Percentiles rank a stretch among this genome's conserved stretches.
These are phyloP conservation scores for Populus hybrid DNA, from an alignment of 441 rosid species.

Conservation along the genomic window DNA sequence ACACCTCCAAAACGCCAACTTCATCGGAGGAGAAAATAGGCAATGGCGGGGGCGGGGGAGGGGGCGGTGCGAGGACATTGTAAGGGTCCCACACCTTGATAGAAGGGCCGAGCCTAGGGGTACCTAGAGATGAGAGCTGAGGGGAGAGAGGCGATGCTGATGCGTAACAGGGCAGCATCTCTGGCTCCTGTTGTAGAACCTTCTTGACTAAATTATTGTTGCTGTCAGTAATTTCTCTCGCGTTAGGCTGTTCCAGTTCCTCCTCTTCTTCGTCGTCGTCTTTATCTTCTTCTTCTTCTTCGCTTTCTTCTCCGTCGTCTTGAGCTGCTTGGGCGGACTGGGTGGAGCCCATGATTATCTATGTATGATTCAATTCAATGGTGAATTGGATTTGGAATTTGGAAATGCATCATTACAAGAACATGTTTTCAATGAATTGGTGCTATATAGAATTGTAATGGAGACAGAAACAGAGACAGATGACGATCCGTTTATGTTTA, in stretches of 20 bases:
- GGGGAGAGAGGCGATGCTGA: conserved; percentile 94
- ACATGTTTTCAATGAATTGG: neutral
- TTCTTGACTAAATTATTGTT: conserved; percentile 55
- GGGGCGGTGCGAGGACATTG: conserved; percentile 79
- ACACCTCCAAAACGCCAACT: conserved; percentile 54
- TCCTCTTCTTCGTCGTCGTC: conserved; percentile 28
- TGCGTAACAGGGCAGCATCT: conserved; percentile 82
- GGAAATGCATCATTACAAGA: conserved; percentile 5
- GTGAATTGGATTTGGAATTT: neutral
- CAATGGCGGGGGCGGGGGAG: conserved; percentile 48
- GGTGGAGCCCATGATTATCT: conserved; percentile 56
- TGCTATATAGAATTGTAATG: neutral
- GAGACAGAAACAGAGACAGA: neutral
- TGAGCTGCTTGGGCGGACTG: conserved; percentile 52
- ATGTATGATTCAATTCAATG: neutral
- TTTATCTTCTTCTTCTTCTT: conserved; percentile 22
- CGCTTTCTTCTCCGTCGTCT: conserved; percentile 41
- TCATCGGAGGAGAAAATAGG: conserved; percentile 26
- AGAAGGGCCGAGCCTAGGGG: conserved; percentile 86
- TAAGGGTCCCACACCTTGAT: conserved; percentile 98
- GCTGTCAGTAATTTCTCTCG: neutral
- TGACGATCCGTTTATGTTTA: neutral
- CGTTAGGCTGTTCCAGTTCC: conserved; percentile 7
- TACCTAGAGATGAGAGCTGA: conserved; percentile 79
- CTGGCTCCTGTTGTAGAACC: conserved; percentile 89